Conservation (phyloP, 768 basidiomycete species). For the Leccinum truebloodii region DNA sequence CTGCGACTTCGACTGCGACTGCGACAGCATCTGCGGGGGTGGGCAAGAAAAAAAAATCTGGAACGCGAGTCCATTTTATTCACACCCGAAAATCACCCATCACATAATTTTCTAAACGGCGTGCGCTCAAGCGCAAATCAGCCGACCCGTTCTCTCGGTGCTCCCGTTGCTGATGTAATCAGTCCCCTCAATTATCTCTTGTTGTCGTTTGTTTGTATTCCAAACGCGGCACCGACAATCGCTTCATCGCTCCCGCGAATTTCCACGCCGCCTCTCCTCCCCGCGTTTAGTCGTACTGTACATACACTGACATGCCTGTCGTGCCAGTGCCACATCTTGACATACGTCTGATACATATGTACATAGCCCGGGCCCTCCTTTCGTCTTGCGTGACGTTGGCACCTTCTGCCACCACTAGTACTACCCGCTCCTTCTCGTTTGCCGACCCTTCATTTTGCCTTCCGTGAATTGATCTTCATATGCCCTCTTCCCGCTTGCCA, state of each 20-base stretch:
- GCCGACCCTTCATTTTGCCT: constrained; percentile 15
- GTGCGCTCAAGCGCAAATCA: constrained; percentile 19
- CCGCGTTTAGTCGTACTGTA: background rate
- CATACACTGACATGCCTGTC: background rate
- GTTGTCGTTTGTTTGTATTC: background rate
- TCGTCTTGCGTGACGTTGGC: background rate
- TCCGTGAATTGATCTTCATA: background rate
- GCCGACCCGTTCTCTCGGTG: constrained; percentile 17
- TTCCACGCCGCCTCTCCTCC: background rate
- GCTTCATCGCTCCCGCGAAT: background rate
- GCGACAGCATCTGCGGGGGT: constrained; percentile 9
- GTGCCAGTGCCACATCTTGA: background rate
- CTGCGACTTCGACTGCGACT: background rate
- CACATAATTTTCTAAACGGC: constrained; percentile 13
- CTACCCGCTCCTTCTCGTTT: background rate
- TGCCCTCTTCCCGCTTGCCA: background rate
- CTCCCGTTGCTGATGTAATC: constrained; percentile 19
- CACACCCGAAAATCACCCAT: constrained; percentile 13
- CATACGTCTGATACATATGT: background rate
- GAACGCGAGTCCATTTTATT: constrained; percentile 25
- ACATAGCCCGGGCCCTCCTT: background rate
- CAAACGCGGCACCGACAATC: background rate
- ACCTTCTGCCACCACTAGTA: background rate
- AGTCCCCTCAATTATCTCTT: constrained; percentile 1
- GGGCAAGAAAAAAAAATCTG: background rate